Percentiles rank a stretch among this genome's conserved stretches.
Evolutionary conservation across 768 basidiomycete genomes (phyloP).

Genomic region (Hydnomerulius pinastri): DNA sequence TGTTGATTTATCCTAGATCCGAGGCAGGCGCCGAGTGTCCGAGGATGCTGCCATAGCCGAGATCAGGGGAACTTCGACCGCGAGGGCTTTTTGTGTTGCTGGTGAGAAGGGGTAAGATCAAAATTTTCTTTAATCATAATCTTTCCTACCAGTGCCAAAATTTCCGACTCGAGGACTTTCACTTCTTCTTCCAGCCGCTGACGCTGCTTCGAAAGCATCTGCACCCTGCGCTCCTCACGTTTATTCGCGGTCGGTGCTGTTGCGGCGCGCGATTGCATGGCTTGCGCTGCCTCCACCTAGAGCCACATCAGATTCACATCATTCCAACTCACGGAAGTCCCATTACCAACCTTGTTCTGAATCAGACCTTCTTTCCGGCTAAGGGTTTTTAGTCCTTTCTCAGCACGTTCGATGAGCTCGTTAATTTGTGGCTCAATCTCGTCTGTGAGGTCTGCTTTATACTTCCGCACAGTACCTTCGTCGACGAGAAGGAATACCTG

Average conservation of each 20-base stretch:
- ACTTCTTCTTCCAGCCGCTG: conserved; percentile 69
- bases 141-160: conserved; percentile 51
- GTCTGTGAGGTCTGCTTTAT: conserved; percentile 74
- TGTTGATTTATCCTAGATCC: neutral
- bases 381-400: conserved; percentile 63
- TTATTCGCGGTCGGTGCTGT: conserved; percentile 59
- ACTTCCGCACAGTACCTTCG: conserved; percentile 69
- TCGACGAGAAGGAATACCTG: conserved; percentile 77
- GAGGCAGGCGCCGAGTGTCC: neutral
- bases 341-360: conserved; percentile 57
- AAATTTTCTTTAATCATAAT: neutral
- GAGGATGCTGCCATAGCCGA: too few species aligned
- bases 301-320: neutral
- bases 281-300: conserved; percentile 58
- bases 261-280: conserved; percentile 40
- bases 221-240: conserved; percentile 64
- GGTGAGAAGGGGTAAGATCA: conserved; percentile 8
- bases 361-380: conserved; percentile 62
- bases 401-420: conserved; percentile 71
- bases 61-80: neutral
- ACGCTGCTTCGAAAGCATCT: conserved; percentile 64
- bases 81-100: conserved; percentile 24
- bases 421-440: conserved; percentile 82
- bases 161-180: conserved; percentile 58
- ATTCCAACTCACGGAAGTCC: neutral